phyloP scores from a whole-genome alignment of 768 basidiomycete species.

The Hortiboletus campestris region DNA sequence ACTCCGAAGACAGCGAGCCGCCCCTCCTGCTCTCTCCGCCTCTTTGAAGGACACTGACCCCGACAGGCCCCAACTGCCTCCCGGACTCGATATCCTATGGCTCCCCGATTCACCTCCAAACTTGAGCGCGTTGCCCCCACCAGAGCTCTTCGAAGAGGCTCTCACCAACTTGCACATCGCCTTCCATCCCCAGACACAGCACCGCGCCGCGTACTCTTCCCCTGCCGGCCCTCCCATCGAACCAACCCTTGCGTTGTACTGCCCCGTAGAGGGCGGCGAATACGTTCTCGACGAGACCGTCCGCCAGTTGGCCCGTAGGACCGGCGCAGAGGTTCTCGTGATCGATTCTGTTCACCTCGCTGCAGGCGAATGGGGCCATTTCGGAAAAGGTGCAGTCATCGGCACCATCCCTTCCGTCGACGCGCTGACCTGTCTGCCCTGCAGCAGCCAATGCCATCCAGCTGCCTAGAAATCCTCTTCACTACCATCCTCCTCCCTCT shows the following conservation, averaged over 20 bases:
- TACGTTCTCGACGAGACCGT: conserved; percentile 80
- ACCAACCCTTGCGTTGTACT: conserved; percentile 83
- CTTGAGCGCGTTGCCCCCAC: conserved; percentile 53
- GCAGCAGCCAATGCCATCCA: conserved; percentile 69
- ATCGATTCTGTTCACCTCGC: conserved; percentile 83
- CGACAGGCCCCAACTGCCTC: conserved; percentile 49
- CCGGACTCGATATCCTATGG: conserved; percentile 66
- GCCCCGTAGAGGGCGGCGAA: conserved; percentile 80
- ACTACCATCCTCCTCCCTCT: conserved; percentile 46
- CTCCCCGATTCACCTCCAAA: conserved; percentile 38
- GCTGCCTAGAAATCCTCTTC: conserved; percentile 73
- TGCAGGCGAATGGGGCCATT: conserved; percentile 83
- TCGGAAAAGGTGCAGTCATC: conserved; percentile 63
- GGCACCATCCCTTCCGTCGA: not conserved
- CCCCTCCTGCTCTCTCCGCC: not conserved
- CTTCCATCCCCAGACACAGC: conserved; percentile 79
- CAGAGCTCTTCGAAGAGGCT: conserved; percentile 73
- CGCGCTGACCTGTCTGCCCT: conserved; percentile 6
- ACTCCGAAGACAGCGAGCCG: conserved; percentile 16
- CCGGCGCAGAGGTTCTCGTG: conserved; percentile 78
- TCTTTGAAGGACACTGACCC: conserved; percentile 23
- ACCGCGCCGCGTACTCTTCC: conserved; percentile 61
- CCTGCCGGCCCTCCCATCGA: conserved; percentile 57
- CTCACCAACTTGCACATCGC: conserved; percentile 73
- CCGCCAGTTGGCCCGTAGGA: conserved; percentile 67